phyloP scores from a whole-genome alignment of 345 rosid species.

The Syzygium jambos region DNA sequence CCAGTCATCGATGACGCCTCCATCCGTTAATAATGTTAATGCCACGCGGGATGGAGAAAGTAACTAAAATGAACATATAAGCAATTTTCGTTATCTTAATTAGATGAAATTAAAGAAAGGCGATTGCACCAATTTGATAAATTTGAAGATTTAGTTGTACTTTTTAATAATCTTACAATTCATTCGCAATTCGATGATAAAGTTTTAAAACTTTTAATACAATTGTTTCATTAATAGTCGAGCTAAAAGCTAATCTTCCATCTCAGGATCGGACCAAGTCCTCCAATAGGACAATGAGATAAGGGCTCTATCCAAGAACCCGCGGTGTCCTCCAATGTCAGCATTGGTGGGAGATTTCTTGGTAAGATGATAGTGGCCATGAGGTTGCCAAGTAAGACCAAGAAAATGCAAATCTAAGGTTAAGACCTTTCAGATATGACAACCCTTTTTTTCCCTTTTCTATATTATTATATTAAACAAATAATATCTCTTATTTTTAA shows the following conservation, averaged over 20 bases:
- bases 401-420: background rate
- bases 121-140: background rate
- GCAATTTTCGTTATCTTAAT: background rate
- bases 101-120: too few species aligned
- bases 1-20: background rate
- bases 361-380: background rate
- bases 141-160: background rate
- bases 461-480: background rate
- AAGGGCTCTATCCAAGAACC: background rate
- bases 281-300: background rate
- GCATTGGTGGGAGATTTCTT: background rate
- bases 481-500: background rate
- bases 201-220: background rate
- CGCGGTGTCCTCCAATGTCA: background rate
- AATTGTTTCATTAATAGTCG: accelerated
- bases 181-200: accelerated
- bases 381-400: background rate
- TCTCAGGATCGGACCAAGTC: background rate
- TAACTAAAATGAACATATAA: accelerated
- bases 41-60: background rate
- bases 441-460: background rate
- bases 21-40: background rate
- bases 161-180: background rate
- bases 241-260: background rate
- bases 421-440: background rate